A percentile compares a stretch with the other conserved stretches of the same genome.
These are phyloP conservation scores for Besnoitia besnoiti DNA, from an alignment of 169 alveolate genomes.

Conservation along the genomic window DNA sequence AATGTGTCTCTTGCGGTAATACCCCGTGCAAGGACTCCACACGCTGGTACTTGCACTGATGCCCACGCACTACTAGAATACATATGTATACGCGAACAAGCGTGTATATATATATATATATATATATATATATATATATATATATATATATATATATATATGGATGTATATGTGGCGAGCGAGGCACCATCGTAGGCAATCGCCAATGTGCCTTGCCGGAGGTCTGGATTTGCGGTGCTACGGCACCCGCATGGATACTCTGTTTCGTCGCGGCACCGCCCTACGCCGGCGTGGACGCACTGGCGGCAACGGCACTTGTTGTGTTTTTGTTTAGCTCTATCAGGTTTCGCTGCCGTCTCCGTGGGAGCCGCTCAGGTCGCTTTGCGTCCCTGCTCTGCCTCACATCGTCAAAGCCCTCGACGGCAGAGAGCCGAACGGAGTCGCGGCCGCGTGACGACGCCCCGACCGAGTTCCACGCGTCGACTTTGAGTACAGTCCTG, in stretches of 20 bases:
- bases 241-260: too few relatives aligned
- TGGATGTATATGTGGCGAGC: background rate
- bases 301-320: too few relatives aligned
- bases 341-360: background rate
- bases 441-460: constrained; percentile 34
- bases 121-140: background rate
- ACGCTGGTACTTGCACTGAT: background rate
- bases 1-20: too few relatives aligned
- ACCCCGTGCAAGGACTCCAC: too few relatives aligned
- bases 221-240: too few relatives aligned
- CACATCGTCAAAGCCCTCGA: constrained; percentile 26
- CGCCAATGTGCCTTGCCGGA: too few relatives aligned
- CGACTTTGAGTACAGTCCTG: background rate
- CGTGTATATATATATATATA: background rate
- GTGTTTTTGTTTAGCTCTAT: background rate
- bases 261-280: background rate
- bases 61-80: background rate
- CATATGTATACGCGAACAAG: background rate
- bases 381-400: background rate
- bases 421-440: constrained; percentile 40
- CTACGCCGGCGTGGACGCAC: too few relatives aligned
- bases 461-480: background rate
- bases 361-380: background rate
- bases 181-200: too few relatives aligned
- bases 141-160: background rate